phyloP scores from a whole-genome alignment of 1,284 basidiomycete genomes.

The Ceratorhiza oryzae-sativae region DNA sequence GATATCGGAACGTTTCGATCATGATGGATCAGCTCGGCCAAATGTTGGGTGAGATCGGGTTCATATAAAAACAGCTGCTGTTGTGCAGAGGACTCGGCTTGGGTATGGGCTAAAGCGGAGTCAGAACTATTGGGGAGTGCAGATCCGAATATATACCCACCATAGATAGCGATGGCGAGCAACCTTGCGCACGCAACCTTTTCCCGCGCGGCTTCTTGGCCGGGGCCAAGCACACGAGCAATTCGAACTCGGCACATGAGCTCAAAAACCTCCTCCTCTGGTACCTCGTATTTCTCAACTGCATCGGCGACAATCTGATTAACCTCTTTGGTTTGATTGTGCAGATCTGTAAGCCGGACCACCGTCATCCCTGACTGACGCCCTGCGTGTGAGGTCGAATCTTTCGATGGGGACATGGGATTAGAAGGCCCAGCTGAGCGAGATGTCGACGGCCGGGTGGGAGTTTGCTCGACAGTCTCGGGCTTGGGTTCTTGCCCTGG shows the following conservation, averaged over 20 bases:
- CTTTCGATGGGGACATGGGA: conserved; percentile 23
- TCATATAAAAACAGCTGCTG: conserved; percentile 92
- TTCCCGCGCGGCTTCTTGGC: conserved; percentile 69
- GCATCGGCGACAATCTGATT: conserved; percentile 81
- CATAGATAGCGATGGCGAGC: conserved; percentile 84
- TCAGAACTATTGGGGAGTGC: background rate
- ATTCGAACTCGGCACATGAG: conserved; percentile 87
- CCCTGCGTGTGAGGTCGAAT: conserved; percentile 2
- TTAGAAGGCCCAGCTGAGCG: conserved; percentile 14
- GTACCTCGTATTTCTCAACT: conserved; percentile 75
- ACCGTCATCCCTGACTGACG: conserved; percentile 56
- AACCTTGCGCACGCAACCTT: conserved; percentile 85
- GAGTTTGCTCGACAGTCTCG: conserved; percentile 30
- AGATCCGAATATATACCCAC: conserved; percentile 50
- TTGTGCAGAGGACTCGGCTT: conserved; percentile 78
- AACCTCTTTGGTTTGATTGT: conserved; percentile 63
- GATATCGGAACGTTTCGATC: conserved; percentile 70
- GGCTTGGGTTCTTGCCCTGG: conserved; percentile 24
- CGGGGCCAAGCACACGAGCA: conserved; percentile 69
- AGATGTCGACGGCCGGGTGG: conserved; percentile 21
- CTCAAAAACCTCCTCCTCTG: conserved; percentile 87
- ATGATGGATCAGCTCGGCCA: conserved; percentile 88
- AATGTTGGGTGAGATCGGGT: conserved; percentile 85
- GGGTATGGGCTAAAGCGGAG: conserved; percentile 66
- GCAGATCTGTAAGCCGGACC: conserved; percentile 69